A percentile compares a stretch with the other conserved stretches of the same genome.
These are phyloP conservation scores for Blastobotrys ciferrii DNA, from an alignment of 1,139 yeast species.

Conservation along the genomic window DNA sequence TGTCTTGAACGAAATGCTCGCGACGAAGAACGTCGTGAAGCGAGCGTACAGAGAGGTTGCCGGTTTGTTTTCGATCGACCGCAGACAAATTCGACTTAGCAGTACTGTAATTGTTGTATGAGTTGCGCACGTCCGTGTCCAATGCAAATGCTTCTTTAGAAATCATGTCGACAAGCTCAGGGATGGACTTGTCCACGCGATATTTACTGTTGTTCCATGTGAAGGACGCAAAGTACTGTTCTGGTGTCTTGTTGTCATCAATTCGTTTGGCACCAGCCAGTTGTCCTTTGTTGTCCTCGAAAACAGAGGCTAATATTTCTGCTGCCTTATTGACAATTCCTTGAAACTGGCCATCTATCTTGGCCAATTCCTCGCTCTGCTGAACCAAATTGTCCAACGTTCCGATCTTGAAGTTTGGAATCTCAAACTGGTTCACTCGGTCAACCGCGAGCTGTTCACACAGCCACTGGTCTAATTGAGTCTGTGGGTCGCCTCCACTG, in stretches of 20 bases:
- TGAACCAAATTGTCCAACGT: conserved; percentile 88
- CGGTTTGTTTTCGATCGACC: conserved; percentile 86
- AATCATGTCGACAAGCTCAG: conserved; percentile 67
- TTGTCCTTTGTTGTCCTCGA: conserved; percentile 46
- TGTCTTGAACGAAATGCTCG: conserved; percentile 76
- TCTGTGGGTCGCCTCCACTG: conserved; percentile 42
- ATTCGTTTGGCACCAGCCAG: conserved; percentile 49
- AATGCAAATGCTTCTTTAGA: conserved; percentile 76
- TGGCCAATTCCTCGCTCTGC: conserved; percentile 84
- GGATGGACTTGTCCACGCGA: conserved; percentile 78
- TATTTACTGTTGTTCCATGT: conserved; percentile 87
- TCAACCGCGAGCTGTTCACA: conserved; percentile 28
- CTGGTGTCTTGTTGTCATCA: conserved; percentile 44
- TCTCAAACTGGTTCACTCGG: conserved; percentile 44
- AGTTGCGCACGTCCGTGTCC: conserved; percentile 75
- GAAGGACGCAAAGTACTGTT: conserved; percentile 68
- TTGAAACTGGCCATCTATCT: conserved; percentile 73
- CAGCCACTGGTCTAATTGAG: conserved; percentile 42
- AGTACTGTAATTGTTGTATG: conserved; percentile 67
- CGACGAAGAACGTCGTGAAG: conserved; percentile 85
- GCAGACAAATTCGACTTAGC: conserved; percentile 84
- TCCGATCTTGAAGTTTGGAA: conserved; percentile 93
- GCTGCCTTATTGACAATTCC: conserved; percentile 68
- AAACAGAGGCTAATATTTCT: conserved; percentile 60
- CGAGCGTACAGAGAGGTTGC: conserved; percentile 88